Percentiles rank a stretch among this genome's conserved stretches.
Conservation (phyloP, 1,139 yeast genomes). For the Pneumocystis jirovecii region DNA sequence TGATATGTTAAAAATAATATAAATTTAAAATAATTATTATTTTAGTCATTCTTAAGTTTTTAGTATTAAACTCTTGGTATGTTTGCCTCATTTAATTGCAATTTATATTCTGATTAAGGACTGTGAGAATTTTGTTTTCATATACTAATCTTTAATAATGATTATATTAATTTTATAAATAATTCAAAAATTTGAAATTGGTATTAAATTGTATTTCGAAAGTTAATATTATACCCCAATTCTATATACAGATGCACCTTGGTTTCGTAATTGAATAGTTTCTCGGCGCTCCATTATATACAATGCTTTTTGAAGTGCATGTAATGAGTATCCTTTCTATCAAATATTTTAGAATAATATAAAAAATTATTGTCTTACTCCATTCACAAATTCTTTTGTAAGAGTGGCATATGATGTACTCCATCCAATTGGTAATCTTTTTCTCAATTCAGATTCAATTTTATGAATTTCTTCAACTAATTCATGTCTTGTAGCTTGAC, state of each 20-base stretch:
- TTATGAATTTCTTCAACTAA: slow-evolving; percentile 54
- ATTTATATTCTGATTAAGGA: background rate
- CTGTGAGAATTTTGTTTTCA: background rate
- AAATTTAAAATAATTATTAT: background rate
- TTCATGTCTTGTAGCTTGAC: slow-evolving; percentile 39
- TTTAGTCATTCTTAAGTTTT: background rate
- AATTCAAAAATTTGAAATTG: background rate
- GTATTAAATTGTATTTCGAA: background rate
- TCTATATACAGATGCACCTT: slow-evolving; percentile 72
- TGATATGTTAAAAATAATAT: background rate
- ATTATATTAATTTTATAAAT: background rate
- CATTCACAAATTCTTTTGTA: slow-evolving; percentile 66
- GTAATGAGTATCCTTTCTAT: slow-evolving; percentile 43
- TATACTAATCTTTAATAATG: background rate
- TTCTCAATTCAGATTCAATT: slow-evolving; percentile 72
- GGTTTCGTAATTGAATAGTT: slow-evolving; percentile 73
- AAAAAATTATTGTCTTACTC: slow-evolving; percentile 14
- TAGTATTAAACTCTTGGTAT: background rate
- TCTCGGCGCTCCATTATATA: slow-evolving; percentile 74
- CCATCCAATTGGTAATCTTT: slow-evolving; percentile 94
- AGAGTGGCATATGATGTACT: slow-evolving; percentile 78
- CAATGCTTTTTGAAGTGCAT: slow-evolving; percentile 73
- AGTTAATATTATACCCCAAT: slow-evolving; percentile 40
- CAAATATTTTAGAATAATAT: background rate
- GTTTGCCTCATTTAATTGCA: background rate